These are phyloP conservation scores for Thelephora terrestris DNA, from an alignment of 1,284 basidiomycete species.

Conservation along the genomic window DNA sequence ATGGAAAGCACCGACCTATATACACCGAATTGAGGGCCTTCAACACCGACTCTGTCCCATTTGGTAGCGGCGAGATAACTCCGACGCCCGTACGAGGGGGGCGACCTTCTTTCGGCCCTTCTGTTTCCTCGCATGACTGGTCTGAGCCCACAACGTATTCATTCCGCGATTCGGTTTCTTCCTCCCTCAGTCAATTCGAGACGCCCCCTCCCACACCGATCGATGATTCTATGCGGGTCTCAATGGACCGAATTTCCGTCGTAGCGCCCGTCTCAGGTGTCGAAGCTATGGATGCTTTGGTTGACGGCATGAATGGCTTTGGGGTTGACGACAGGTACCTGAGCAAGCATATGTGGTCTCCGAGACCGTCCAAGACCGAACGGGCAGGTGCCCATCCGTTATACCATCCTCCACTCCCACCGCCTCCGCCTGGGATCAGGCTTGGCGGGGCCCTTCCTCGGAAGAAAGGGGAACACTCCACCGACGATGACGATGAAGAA, in stretches of 20 bases:
- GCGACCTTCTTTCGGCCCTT: constrained; percentile 46
- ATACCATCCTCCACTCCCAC: constrained; percentile 70
- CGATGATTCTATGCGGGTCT: constrained; percentile 34
- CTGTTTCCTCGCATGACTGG: constrained; percentile 19
- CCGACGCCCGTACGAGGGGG: constrained; percentile 18
- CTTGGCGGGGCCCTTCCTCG: constrained; percentile 52
- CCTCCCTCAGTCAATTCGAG: constrained; percentile 43
- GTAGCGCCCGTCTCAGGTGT: constrained; percentile 67
- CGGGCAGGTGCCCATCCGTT: constrained; percentile 44
- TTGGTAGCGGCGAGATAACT: constrained; percentile 10
- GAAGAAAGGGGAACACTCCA: constrained; percentile 26
- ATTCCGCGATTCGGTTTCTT: constrained; percentile 56
- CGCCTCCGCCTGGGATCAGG: constrained; percentile 68
- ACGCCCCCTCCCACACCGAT: constrained; percentile 58
- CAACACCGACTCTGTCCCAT: constrained; percentile 2
- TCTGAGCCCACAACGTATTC: constrained; percentile 19
- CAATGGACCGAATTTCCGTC: constrained; percentile 46
- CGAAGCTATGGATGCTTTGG: constrained; percentile 76
- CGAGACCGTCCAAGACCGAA: constrained; percentile 37
- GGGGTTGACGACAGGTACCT: constrained; percentile 42
- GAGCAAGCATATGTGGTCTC: constrained; percentile 28
- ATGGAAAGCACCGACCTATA: constrained; percentile 3
- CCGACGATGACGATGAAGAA: constrained; percentile 38
- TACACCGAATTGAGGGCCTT: not conserved
- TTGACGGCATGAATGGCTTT: constrained; percentile 72